Base-by-base conservation (phyloP, 2,329 filamentous ascomycete species). In the Exserohilum turcica region DNA sequence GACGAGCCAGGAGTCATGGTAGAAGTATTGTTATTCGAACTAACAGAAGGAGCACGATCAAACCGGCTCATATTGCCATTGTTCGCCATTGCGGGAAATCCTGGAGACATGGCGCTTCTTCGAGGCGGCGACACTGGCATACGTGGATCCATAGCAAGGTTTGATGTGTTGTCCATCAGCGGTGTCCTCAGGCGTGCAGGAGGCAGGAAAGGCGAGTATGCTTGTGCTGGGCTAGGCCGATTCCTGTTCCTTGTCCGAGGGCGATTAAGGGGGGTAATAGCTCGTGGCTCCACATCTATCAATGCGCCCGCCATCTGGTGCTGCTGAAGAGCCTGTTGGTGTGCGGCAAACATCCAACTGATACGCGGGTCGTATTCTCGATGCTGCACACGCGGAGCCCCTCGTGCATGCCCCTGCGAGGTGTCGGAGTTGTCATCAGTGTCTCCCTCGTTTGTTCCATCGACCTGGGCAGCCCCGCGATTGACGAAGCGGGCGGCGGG, bases 331-430 rank as follows among this genome's bases (percentile, higher is more conserved):
- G 72, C 71, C 35, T 67, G 68, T 52, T 73, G 74, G 37, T 77
- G 74, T 28, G 74, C 69, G 54, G 75, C 74, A 48, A 77, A 77
- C 61, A 76, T 74, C 64, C 68, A 71, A 53, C 74, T 76, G 48
- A 77, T 76, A 32, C 73, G 66, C 5, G 75, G 74, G 59, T 76
- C 67, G 31, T 76, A 76, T 48, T 74, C 71, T 48, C 67, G 68
- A 16, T 60, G 72, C 36, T 66, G 64, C 32, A 62, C 58, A 24
- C 65, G 65, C 8, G 63, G 54, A 15, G 53, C 56, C 16, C 67
- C 53, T 27, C 60, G 63, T 19, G 64, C 59, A 21, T 59, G 52
- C 18, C 64, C 64, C 46, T 73, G 72, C n/a, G 74, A 75, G 18
- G 67, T 71, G 56, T 75, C 74, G 39, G 75, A 76, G 38, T 73